Evolutionary conservation across 768 basidiomycete genomes (phyloP), one percentile per base, ranked within the genome.

Genomic region (Krasilnikovozyma curviuscula): DNA sequence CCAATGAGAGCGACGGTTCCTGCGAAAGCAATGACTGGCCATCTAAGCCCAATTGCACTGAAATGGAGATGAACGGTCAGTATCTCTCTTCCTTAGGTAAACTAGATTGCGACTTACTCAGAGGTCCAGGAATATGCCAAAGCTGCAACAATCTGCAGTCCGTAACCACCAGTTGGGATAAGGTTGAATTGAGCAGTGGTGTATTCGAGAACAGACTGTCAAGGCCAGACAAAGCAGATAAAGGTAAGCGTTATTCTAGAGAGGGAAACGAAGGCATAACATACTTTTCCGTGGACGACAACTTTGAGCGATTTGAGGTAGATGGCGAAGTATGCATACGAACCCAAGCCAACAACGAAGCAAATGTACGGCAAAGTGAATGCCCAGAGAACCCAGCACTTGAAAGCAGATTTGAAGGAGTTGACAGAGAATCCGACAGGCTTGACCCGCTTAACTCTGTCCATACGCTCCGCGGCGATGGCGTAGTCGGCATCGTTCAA

Each of bases 151-250:
- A 57, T 51, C 2, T 49, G 47, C 10, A 57, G 23, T 14, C 38
- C 57, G 52, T 56, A 54, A 16, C 55, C 57, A 13, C 41, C 57
- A 2, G 55, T 58, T 5, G 57, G 57, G 34, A 56, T 56, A 24
- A 54, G 48, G 43, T 56, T 56, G 28, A 56, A 48, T 29, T 47
- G 34, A 30, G 24, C 6, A n/a, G 28, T 34, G 27, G 23, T 50
- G 41, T 34, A 50, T 5, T 49, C 35, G 7, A 32, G 16, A 30
- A 30, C 12, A 16, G 31, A 45, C 40, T 19, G 53, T 52, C 35
- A 48, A 38, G 19, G 25, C 35, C 23, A n/a, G n/a, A n/a, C n/a
- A n/a, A n/a, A n/a, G n/a, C n/a, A n/a, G n/a, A n/a, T n/a, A n/a
- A n/a, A n/a, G n/a, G n/a, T n/a, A n/a, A n/a, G n/a, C n/a, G n/a